Percentiles rank a stretch among this genome's conserved stretches.
Evolutionary conservation across 768 basidiomycete species (phyloP).

Genomic region (Lentinula sp.): DNA sequence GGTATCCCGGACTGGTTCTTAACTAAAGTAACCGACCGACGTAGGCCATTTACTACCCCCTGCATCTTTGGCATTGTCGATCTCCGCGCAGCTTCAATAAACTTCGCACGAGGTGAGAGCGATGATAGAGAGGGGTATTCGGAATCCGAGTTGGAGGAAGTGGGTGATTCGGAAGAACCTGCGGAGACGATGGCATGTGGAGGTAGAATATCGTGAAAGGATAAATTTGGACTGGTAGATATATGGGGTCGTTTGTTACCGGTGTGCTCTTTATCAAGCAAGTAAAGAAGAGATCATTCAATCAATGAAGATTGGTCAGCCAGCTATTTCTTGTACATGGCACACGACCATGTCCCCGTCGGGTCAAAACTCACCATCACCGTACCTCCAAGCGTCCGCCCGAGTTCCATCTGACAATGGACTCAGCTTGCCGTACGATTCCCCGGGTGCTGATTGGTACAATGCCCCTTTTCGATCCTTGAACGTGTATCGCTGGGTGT

Average conservation of each 20-base stretch:
- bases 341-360: neutral
- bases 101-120: conserved; percentile 9
- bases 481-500: conserved; percentile 45
- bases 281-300: neutral
- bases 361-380: neutral
- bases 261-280: too few species aligned
- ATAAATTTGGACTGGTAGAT: conserved; percentile 13
- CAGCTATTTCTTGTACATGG: neutral
- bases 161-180: conserved; percentile 11
- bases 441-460: conserved; percentile 40
- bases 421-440: conserved; percentile 35
- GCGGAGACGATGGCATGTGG: conserved; percentile 36
- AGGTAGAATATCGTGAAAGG: conserved; percentile 45
- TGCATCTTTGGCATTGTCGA: conserved; percentile 34
- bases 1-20: conserved; percentile 16
- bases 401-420: conserved; percentile 18
- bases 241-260: neutral
- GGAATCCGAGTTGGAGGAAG: conserved; percentile 7
- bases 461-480: conserved; percentile 35
- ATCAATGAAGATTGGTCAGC: too few species aligned
- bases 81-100: conserved; percentile 25
- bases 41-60: conserved; percentile 26
- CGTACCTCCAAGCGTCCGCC: neutral
- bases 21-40: conserved; percentile 33
- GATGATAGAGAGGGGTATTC: neutral